These are phyloP conservation scores for Kazachstania psychrophila DNA, from an alignment of 805 yeast species.

Conservation along the genomic window DNA sequence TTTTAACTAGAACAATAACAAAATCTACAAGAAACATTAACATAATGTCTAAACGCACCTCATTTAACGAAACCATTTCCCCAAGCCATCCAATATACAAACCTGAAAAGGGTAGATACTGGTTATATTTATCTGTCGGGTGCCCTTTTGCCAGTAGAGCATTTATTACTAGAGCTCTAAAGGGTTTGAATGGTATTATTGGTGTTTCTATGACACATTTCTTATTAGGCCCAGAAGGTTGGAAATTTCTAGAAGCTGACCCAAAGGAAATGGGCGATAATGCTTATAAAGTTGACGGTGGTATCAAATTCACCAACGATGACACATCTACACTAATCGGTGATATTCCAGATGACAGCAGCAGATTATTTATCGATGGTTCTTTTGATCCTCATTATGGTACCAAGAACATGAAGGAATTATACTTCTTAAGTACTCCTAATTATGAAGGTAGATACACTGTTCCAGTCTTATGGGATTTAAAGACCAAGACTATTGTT, in stretches of 20 bases:
- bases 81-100: conserved; percentile 44
- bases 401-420: conserved; percentile 49
- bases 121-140: conserved; percentile 77
- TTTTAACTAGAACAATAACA: too few species aligned
- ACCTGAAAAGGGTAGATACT: conserved; percentile 76
- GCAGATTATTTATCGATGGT: conserved; percentile 26
- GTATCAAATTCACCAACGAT: conserved; percentile 9
- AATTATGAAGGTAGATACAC: conserved; percentile 76
- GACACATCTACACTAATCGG: conserved; percentile 13
- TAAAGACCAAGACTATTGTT: conserved; percentile 70
- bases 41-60: conserved; percentile 1
- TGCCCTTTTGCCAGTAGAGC: conserved; percentile 95
- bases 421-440: conserved; percentile 68
- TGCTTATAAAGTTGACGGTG: conserved; percentile 16
- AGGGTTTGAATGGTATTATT: conserved; percentile 56
- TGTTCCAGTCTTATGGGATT: conserved; percentile 91
- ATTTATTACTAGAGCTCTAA: conserved; percentile 57
- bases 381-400: conserved; percentile 56
- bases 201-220: conserved; percentile 78
- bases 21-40: too few species aligned
- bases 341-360: conserved; percentile 12
- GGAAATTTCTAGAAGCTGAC: conserved; percentile 50
- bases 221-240: conserved; percentile 78
- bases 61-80: conserved; percentile 4
- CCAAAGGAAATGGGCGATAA: conserved; percentile 8